Conservation (phyloP, 2,329 filamentous ascomycete species). For the Botrytis deweyae region DNA sequence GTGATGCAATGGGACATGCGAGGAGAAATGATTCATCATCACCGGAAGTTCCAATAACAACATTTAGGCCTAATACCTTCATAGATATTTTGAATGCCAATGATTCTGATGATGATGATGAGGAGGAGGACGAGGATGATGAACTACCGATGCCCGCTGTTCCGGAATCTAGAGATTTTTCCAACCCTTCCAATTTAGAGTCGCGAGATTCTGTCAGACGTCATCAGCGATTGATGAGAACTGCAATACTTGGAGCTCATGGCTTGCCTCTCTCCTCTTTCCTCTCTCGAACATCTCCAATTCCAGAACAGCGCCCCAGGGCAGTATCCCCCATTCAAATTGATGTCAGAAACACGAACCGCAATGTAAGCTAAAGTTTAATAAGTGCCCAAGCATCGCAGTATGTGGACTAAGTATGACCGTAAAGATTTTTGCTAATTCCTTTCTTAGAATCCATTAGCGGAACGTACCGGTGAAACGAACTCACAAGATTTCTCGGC, state of each 20-base stretch:
- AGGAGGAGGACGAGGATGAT: slow-evolving; percentile 25
- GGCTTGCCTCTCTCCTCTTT: slow-evolving; percentile 31
- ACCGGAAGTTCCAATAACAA: slow-evolving; percentile 17
- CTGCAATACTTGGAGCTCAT: slow-evolving; percentile 31
- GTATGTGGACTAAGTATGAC: background rate
- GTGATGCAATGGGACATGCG: background rate
- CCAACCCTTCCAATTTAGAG: slow-evolving; percentile 18
- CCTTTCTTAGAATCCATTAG: background rate
- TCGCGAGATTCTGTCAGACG: slow-evolving; percentile 29
- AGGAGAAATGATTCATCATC: background rate
- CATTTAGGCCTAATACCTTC: slow-evolving; percentile 27
- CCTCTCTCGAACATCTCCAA: slow-evolving; percentile 19
- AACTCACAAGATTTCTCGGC: background rate
- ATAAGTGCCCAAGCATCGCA: background rate
- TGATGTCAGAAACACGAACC: background rate
- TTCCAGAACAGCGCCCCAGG: background rate
- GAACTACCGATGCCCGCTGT: slow-evolving; percentile 36
- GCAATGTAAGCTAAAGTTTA: background rate
- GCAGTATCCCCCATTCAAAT: slow-evolving; percentile 16
- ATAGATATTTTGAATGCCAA: background rate
- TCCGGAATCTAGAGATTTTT: slow-evolving; percentile 33
- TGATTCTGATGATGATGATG: background rate
- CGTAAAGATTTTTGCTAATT: background rate
- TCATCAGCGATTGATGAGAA: background rate
- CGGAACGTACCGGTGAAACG: background rate